Conservation (phyloP, 306 rosid species). For the Senna tora region DNA sequence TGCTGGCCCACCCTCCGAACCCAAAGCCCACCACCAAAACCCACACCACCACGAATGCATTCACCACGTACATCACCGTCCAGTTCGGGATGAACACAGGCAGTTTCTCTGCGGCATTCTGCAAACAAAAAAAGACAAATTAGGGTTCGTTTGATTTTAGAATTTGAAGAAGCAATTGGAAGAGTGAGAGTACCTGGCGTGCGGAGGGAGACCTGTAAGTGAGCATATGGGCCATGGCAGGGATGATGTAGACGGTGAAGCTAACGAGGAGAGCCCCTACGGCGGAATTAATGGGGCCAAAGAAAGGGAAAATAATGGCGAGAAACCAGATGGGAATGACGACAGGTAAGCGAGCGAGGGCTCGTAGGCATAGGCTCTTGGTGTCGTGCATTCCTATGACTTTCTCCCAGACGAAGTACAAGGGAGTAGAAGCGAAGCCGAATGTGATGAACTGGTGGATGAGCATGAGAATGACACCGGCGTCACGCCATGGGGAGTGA, state of each 20-base stretch:
- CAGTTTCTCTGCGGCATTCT: constrained; percentile 80
- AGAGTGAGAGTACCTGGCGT: constrained; percentile 54
- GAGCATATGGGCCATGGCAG: constrained; percentile 81
- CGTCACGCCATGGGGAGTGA: constrained; percentile 68
- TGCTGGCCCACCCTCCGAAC: constrained; percentile 94
- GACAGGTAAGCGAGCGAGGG: constrained; percentile 79
- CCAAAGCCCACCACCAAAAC: constrained; percentile 81
- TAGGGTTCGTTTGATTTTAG: too few species aligned
- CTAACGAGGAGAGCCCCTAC: constrained; percentile 91
- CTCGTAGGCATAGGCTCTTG: constrained; percentile 75
- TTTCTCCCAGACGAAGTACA: constrained; percentile 94
- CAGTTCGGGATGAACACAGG: constrained; percentile 73
- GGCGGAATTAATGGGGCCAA: constrained; percentile 90
- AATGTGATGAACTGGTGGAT: constrained; percentile 92
- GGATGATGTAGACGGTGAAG: constrained; percentile 91
- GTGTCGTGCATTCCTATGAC: constrained; percentile 90
- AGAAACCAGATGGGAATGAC: constrained; percentile 88
- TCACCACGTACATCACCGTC: constrained; percentile 65
- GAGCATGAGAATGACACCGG: constrained; percentile 73
- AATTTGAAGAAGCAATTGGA: too few species aligned
- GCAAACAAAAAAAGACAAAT: constrained; percentile 14
- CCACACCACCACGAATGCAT: constrained; percentile 73
- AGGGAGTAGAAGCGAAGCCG: constrained; percentile 88
- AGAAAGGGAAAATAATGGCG: constrained; percentile 84
- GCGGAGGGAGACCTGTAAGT: constrained; percentile 75